Conservation (phyloP, 2,329 filamentous ascomycete genomes). For the Alternaria sp. region DNA sequence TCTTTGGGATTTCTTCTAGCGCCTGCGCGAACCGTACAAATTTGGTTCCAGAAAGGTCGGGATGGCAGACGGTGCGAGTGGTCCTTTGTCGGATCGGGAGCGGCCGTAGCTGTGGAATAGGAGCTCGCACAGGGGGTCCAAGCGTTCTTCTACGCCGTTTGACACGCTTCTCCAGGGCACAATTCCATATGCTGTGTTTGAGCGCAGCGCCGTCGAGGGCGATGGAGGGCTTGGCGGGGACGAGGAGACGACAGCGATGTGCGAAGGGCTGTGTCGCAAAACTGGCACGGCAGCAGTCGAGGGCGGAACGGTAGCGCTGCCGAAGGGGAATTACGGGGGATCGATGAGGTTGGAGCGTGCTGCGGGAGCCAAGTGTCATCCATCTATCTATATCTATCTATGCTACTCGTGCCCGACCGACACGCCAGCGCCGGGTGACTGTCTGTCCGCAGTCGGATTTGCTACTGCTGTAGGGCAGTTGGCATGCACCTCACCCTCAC, state of each 20-base stretch:
- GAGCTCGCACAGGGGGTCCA: conserved; percentile 19
- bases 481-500: conserved; percentile 6
- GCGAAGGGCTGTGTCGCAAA: conserved; percentile 6
- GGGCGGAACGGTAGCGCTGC: conserved; percentile 24
- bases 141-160: conserved; percentile 14
- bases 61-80: conserved; percentile 14
- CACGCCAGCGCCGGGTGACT: not conserved
- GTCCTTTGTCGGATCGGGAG: conserved; percentile 25
- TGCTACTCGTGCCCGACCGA: not conserved
- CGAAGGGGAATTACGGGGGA: conserved; percentile 18
- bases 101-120: conserved; percentile 23
- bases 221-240: conserved; percentile 14
- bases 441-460: conserved; percentile 4
- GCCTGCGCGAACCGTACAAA: conserved; percentile 20
- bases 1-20: conserved; percentile 19
- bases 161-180: conserved; percentile 1
- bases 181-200: conserved; percentile 4
- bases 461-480: conserved; percentile 12
- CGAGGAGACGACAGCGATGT: not conserved
- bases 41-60: conserved; percentile 21
- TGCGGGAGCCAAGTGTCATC: conserved; percentile 17
- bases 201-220: conserved; percentile 4
- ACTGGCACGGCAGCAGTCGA: conserved; percentile 1
- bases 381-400: too few species aligned
- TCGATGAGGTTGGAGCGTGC: conserved; percentile 8